phyloP scores from a whole-genome alignment of 225 moss, liverwort and hornwort species.

The Sphagnum contortum region DNA sequence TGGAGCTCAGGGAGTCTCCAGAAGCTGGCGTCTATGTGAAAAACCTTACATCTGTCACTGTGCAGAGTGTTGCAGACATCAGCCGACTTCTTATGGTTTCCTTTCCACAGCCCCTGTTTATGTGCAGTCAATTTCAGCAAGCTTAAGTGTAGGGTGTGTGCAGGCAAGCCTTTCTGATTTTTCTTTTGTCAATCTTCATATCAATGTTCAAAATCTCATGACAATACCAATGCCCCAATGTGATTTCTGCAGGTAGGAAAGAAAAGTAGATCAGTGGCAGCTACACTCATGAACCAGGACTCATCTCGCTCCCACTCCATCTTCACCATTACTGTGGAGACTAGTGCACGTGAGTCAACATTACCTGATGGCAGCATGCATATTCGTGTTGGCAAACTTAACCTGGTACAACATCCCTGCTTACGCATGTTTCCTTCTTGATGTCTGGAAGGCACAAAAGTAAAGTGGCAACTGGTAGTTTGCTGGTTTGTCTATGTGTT shows the following conservation, averaged over 20 bases:
- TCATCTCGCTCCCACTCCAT: conserved; percentile 97
- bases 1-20: conserved; percentile 80
- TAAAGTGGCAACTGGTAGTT: too few relatives aligned
- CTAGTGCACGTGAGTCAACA: conserved; percentile 60
- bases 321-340: conserved; percentile 86
- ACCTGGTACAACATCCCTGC: conserved; percentile 44
- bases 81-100: conserved; percentile 69
- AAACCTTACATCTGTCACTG: conserved; percentile 88
- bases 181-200: neutral
- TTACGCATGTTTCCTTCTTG: too few relatives aligned
- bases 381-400: conserved; percentile 91
- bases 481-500: too few relatives aligned
- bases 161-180: neutral
- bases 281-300: conserved; percentile 94
- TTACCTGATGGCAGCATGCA: conserved; percentile 56
- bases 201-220: too few relatives aligned
- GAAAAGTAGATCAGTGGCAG: conserved; percentile 91
- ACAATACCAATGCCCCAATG: neutral
- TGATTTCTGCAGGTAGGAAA: conserved; percentile 61
- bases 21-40: conserved; percentile 90
- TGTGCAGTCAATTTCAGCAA: too few relatives aligned
- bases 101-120: neutral
- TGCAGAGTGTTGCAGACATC: conserved; percentile 86
- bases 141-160: too few relatives aligned
- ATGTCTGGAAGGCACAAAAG: too few relatives aligned